Conservation (phyloP, 1,139 yeast genomes). For the Candida sojae region DNA sequence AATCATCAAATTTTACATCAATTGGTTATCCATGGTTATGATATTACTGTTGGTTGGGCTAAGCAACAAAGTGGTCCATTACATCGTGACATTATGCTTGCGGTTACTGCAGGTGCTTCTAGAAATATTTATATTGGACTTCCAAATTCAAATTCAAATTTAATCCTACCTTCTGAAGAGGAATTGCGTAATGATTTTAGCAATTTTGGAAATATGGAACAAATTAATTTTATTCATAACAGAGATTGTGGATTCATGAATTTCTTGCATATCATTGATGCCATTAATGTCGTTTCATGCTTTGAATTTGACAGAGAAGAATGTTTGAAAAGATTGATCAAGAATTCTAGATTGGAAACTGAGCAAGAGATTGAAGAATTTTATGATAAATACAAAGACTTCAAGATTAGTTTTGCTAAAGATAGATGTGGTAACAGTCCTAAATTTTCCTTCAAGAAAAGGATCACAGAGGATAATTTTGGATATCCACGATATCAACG, state of each 20-base stretch:
- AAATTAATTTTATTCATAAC: slow-evolving; percentile 47
- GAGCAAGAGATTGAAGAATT: slow-evolving; percentile 31
- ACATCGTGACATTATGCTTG: slow-evolving; percentile 38
- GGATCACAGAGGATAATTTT: slow-evolving; percentile 11
- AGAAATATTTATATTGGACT: slow-evolving; percentile 51
- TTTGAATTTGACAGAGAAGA: slow-evolving; percentile 26
- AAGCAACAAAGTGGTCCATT: slow-evolving; percentile 46
- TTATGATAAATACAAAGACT: slow-evolving; percentile 38
- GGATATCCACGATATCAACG: slow-evolving; percentile 14
- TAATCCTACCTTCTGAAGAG: slow-evolving; percentile 41
- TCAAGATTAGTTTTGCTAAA: slow-evolving; percentile 48
- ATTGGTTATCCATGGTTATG: slow-evolving; percentile 47
- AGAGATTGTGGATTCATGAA: slow-evolving; percentile 50
- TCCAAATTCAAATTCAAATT: slow-evolving; percentile 16
- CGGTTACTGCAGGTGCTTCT: slow-evolving; percentile 52
- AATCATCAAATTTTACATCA: slow-evolving; percentile 50
- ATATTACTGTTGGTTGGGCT: slow-evolving; percentile 50
- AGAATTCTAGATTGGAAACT: slow-evolving; percentile 17
- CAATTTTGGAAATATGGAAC: slow-evolving; percentile 46
- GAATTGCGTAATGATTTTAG: slow-evolving; percentile 40
- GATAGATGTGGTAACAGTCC: slow-evolving; percentile 53
- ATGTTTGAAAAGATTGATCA: slow-evolving; percentile 11
- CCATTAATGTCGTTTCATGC: slow-evolving; percentile 35
- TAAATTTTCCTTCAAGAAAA: slow-evolving; percentile 43
- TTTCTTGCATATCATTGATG: slow-evolving; percentile 42